Evolutionary conservation across 2,329 filamentous ascomycete genomes (phyloP), one percentile per base, ranked within the genome.

Genomic region (Alternaria postmessia): DNA sequence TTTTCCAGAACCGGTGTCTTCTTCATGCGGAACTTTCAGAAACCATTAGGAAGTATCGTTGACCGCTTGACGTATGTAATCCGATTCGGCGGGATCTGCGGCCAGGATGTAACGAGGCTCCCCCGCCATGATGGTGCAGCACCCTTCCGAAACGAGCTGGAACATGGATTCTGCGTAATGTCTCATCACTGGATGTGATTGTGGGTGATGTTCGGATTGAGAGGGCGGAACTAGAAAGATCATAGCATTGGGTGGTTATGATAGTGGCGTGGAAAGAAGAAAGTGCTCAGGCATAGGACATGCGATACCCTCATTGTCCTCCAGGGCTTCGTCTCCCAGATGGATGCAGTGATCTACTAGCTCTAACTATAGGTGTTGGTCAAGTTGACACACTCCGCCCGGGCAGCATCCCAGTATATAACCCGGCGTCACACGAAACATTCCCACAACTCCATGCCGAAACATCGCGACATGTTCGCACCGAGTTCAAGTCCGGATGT

Each of bases 101-200:
- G 18, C 51, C 52, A 54, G 57, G 63, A 63, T 66, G 57, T 54
- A 41, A 59, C 53, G 46, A 41, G 43, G 46, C 42, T 48, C 32
- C 54, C 47, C 59, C 56, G 47, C 48, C 55, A 11, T 24, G 26
- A 44, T 53, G 39, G 51, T 67, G 68, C 65, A 64, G 68, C 60
- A 62, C 61, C 54, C 22, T 48, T 47, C 53, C 68, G 72, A 74
- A 75, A 75, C 73, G 63, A 57, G 66, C 57, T 59, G 57, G 51
- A 59, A 59, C 57, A 44, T n/a, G 22, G 56, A 55, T 57, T 52
- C 58, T 58, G 57, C 63, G 26, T 63, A 53, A 59, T 64, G 67
- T 70, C 66, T 72, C 69, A 53, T 56, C 39, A 26, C 28, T 48
- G 57, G 38, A 42, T 14, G 34, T 43, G 48, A 20, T 24, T 34